A percentile compares a stretch with the other conserved stretches of the same genome.
phyloP scores from a whole-genome alignment of 306 rosid species.

The Citrullus mucosospermus region DNA sequence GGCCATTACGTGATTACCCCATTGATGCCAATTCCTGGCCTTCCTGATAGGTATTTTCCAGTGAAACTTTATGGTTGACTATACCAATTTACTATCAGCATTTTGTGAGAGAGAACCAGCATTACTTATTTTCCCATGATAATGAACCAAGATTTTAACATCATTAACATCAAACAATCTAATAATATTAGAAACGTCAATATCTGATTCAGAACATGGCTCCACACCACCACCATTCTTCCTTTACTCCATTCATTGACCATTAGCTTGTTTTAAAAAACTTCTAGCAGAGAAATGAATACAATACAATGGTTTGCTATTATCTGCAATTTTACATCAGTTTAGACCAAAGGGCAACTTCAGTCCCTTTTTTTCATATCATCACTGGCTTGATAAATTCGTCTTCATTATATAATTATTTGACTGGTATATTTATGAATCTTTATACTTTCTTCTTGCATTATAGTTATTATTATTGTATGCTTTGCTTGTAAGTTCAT shows the following conservation, averaged over 20 bases:
- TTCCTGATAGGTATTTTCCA: constrained; percentile 44
- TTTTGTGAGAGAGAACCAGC: neutral
- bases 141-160: neutral
- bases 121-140: neutral
- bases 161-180: neutral
- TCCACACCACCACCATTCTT: neutral
- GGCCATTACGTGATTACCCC: constrained; percentile 88
- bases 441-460: neutral
- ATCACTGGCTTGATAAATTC: neutral
- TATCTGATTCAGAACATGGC: neutral
- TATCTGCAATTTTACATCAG: neutral
- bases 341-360: neutral
- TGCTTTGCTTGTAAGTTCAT: neutral
- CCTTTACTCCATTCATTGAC: neutral
- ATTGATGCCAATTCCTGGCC: constrained; percentile 44
- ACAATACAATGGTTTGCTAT: neutral
- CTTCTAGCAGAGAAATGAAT: neutral
- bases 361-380: neutral
- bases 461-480: neutral
- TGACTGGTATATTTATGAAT: neutral
- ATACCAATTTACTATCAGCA: neutral
- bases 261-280: neutral
- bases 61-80: neutral
- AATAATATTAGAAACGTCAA: neutral
- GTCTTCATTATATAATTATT: neutral